Evolutionary conservation across 164 flowering plant genomes (phyloP), one percentile per base, ranked within the genome.

Genomic region (Vitis labrusca): DNA sequence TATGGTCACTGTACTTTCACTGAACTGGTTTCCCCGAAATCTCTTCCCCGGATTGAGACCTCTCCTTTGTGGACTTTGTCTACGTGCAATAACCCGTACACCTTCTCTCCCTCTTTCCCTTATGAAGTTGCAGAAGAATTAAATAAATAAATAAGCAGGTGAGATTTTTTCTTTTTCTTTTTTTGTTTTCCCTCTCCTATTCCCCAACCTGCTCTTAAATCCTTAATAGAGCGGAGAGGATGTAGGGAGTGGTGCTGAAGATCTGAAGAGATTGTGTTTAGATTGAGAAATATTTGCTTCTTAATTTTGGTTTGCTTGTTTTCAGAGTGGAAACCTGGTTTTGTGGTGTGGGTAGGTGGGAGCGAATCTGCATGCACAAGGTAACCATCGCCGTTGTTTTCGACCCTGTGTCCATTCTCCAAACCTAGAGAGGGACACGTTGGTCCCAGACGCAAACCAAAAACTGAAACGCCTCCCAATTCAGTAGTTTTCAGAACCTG

Each of bases 361-460:
- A 37, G 44, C 44, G 44, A 37, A 37, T 37, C 44, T 5, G 44
- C 65, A 23, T 64, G 69, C 55, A 58, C 63, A 73, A 65, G 76
- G 69, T 27, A 57, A 68, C 55, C 12, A 55, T 60, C 56, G 73
- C 71, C 76, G 71, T 68, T 61, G 74, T 72, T 75, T 78, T 72
- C 47, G 44, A 19, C 9, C 73, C 50, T n/a, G 17, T 55, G 11
- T 17, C 64, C 78, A 74, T 78, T 78, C 81, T 75, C 71, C 32
- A 37, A 8, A 27, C 53, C 67, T 17, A 54, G 50, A 63, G 50
- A 59, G 13, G 61, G 76, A 75, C 81, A 78, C 81, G 78, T 78
- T 63, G 61, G 30, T 19, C 4, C 37, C 68, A 14, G 58, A 12
- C 59, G 1, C 57, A 57, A 52, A 13, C 23, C 65, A 47, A 59